Evolutionary conservation across 257 asterid genomes (phyloP).

Genomic region (Lycium ferocissimum): DNA sequence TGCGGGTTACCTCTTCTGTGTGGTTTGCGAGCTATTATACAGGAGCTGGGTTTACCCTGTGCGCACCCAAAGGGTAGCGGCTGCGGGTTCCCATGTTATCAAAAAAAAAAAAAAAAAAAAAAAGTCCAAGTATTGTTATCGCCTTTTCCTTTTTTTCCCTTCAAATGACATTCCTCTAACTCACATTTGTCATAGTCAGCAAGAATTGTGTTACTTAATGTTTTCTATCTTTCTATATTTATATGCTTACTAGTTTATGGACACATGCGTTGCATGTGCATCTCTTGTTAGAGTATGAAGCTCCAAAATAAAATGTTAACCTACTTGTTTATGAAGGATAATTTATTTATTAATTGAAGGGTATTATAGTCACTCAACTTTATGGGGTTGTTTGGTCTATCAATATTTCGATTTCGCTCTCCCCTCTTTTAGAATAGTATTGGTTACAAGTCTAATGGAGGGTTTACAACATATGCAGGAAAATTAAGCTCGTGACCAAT

Average conservation of each 20-base stretch:
- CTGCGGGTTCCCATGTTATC: no score
- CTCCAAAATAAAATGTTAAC: not conserved
- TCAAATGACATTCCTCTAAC: not conserved
- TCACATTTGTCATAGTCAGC: not conserved
- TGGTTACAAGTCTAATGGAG: not conserved
- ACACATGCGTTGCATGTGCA: not conserved
- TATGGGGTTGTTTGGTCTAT: not conserved
- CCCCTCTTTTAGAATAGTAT: not conserved
- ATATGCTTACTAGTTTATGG: not conserved
- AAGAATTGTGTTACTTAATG: not conserved
- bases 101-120: no score
- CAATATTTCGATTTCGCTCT: not conserved
- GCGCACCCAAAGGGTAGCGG: no score
- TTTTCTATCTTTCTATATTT: not conserved
- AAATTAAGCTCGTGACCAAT: constrained; percentile 71
- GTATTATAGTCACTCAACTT: not conserved
- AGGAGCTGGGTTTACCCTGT: no score
- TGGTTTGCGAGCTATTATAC: no score
- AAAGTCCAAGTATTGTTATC: not conserved
- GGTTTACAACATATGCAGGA: constrained; percentile 49
- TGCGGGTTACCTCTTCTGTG: no score
- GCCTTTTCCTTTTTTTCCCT: not conserved
- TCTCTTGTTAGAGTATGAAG: not conserved
- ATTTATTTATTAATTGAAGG: constrained; percentile 4
- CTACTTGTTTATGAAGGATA: constrained; percentile 7